Evolutionary conservation across 1,139 yeast species (phyloP).

Genomic region (Debaryomycetaceae sp.): DNA sequence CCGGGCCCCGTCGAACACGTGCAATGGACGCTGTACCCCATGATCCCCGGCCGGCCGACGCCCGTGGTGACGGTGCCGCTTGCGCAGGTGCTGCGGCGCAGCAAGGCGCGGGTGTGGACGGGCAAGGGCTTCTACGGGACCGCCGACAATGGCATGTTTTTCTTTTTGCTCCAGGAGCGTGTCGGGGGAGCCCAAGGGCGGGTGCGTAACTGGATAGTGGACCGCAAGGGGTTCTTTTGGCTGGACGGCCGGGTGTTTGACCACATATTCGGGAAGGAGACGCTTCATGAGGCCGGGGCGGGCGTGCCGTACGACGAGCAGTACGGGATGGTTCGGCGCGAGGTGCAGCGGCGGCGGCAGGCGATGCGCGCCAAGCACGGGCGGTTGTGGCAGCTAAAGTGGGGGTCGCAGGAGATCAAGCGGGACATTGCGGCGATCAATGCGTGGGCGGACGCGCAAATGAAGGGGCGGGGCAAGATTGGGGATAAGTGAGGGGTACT

Average conservation of each 20-base stretch:
- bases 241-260: constrained; percentile 85
- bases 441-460: too few relatives aligned
- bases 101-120: constrained; percentile 64
- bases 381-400: constrained; percentile 27
- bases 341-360: constrained; percentile 28
- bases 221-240: constrained; percentile 77
- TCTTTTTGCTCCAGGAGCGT: constrained; percentile 56
- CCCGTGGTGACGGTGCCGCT: constrained; percentile 66
- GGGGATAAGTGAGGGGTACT: too few relatives aligned
- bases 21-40: constrained; percentile 62
- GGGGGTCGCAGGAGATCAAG: constrained; percentile 24
- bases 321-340: constrained; percentile 29
- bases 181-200: constrained; percentile 15
- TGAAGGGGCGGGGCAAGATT: too few relatives aligned
- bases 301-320: constrained; percentile 61
- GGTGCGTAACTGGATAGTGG: constrained; percentile 61
- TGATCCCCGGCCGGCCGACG: constrained; percentile 65
- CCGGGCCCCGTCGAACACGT: constrained; percentile 50
- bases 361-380: constrained; percentile 30
- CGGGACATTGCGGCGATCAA: constrained; percentile 21
- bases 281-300: constrained; percentile 64
- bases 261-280: constrained; percentile 66
- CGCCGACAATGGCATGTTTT: constrained; percentile 61
- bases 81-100: constrained; percentile 42
- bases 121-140: constrained; percentile 85